Evolutionary conservation across 345 rosid genomes (phyloP), one percentile per base, ranked within the genome.

Genomic region (Orychophragmus violaceus): DNA sequence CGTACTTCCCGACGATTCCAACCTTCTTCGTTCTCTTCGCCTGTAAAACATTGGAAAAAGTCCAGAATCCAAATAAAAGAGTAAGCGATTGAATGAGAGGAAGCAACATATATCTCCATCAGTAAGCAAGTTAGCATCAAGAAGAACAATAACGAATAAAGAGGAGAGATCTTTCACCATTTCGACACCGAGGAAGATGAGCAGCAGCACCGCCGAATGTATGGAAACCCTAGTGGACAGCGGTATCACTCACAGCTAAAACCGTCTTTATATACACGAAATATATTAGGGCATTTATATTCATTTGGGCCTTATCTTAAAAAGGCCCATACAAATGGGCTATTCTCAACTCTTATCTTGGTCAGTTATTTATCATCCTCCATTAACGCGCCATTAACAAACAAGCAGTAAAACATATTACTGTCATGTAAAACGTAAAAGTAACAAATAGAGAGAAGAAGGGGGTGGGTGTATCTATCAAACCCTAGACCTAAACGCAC

Each of bases 11-110:
- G 5, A 86, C 86, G 65, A 86, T 86, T 42, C 91, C 91, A 0
- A 84, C 91, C 85, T 86, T 86, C 91, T 86, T 86, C 53, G 91
- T 86, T 71, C 91, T 82, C 79, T 86, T 86, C 7, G 91, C 82
- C 91, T 86, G 79, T 54, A 1, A 0, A 57, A 45, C 2, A 64
- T 6, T 32, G n/a, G n/a, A n/a, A n/a, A n/a, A 4, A 36, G 6
- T 3, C 5, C 7, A 7, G 18, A 41, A 28, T 5, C 28, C 16
- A 18, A 17, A 25, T 0, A 13, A 6, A 14, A 42, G 10, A 24
- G 41, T 8, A 5, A 62, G 46, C 0, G 24, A 61, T 8, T 17
- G 18, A 33, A 5, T 25, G 5, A 18, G 27, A 18, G 8, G 1
- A 11, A 7, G 25, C 0, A 51, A 29, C 8, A 5, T 11, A 36